Percentiles rank a stretch among this genome's conserved stretches.
Evolutionary conservation across 1,139 yeast species (phyloP).

Genomic region (Zygoascus hellenicus): DNA sequence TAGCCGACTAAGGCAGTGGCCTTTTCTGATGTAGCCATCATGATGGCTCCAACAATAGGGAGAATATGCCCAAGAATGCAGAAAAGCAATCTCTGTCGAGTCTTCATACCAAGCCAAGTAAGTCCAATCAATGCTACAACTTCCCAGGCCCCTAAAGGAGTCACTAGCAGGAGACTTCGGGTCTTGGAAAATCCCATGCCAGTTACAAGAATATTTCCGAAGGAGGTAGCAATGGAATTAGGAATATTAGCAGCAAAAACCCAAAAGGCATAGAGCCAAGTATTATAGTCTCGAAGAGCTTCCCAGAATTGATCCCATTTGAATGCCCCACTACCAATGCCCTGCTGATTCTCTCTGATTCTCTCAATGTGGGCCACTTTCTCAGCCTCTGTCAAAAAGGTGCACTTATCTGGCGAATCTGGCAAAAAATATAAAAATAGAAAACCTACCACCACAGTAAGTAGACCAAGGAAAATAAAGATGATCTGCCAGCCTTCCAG

Average conservation of each 20-base stretch:
- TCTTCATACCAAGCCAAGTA: conserved; percentile 19
- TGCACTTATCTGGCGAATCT: conserved; percentile 50
- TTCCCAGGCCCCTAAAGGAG: conserved; percentile 28
- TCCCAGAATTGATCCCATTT: conserved; percentile 47
- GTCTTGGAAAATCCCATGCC: conserved; percentile 27
- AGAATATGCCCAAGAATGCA: conserved; percentile 35
- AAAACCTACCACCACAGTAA: conserved; percentile 42
- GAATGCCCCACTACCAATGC: conserved; percentile 48
- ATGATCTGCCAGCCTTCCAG: conserved; percentile 57
- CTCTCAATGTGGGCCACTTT: conserved; percentile 47
- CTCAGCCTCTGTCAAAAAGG: conserved; percentile 48
- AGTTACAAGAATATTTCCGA: conserved; percentile 26
- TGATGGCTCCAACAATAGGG: conserved; percentile 24
- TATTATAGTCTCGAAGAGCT: conserved; percentile 38
- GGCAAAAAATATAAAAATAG: conserved; percentile 44
- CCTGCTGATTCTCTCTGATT: conserved; percentile 43
- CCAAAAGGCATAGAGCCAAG: conserved; percentile 42
- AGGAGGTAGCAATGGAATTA: conserved; percentile 42
- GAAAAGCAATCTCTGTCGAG: conserved; percentile 35
- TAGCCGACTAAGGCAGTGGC: conserved; percentile 25
- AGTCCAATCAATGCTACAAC: conserved; percentile 19
- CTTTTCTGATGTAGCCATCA: conserved; percentile 18
- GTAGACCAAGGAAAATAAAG: conserved; percentile 29
- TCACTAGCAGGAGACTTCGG: conserved; percentile 22
- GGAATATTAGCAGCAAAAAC: conserved; percentile 42